Percentiles rank a stretch among this genome's conserved stretches.
phyloP scores from a whole-genome alignment of 805 yeast genomes.

The Vanderwaltozyma yarrowii region DNA sequence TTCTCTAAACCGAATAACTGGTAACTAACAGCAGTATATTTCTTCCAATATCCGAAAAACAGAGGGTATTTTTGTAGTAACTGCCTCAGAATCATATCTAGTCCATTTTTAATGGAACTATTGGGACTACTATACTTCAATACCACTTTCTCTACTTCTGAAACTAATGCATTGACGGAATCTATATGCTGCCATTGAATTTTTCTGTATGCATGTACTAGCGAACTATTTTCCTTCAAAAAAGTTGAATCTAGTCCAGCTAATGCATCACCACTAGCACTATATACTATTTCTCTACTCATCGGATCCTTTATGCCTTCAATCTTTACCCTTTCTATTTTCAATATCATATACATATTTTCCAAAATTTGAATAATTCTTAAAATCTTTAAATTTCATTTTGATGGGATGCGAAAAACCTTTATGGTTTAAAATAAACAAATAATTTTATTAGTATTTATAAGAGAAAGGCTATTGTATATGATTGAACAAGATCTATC shows the following conservation, averaged over 20 bases:
- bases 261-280: conserved; percentile 4
- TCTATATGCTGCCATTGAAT: conserved; percentile 28
- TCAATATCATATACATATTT: too few relatives aligned
- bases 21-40: conserved; percentile 44
- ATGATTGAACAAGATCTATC: too few relatives aligned
- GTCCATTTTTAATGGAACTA: conserved; percentile 18
- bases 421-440: too few relatives aligned
- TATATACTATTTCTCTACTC: not conserved
- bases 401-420: too few relatives aligned
- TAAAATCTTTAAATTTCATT: too few relatives aligned
- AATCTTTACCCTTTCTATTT: too few relatives aligned
- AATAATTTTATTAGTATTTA: too few relatives aligned
- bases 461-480: too few relatives aligned
- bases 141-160: conserved; percentile 25
- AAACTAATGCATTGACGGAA: conserved; percentile 34
- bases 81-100: conserved; percentile 31
- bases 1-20: conserved; percentile 45
- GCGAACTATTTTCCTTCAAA: conserved; percentile 18
- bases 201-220: conserved; percentile 14
- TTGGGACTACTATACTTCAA: conserved; percentile 29
- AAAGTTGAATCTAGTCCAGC: conserved; percentile 18
- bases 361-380: too few relatives aligned
- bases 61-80: conserved; percentile 49
- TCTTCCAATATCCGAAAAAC: conserved; percentile 54
- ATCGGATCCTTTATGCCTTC: too few relatives aligned